phyloP scores from a whole-genome alignment of 768 basidiomycete genomes.

The Lenzites betulinus region DNA sequence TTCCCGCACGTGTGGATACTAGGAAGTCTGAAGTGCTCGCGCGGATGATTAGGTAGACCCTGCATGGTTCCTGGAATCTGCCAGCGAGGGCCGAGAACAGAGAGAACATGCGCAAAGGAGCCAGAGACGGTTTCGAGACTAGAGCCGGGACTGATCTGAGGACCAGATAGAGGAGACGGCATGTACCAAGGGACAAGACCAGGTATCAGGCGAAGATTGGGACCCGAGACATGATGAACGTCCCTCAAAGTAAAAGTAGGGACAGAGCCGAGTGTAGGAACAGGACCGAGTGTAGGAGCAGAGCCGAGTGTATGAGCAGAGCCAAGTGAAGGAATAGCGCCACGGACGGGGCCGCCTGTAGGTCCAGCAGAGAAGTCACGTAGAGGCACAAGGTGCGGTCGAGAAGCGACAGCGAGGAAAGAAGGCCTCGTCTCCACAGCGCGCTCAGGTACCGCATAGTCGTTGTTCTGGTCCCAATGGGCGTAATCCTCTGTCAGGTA shows the following conservation, averaged over 20 bases:
- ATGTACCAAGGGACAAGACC: not conserved
- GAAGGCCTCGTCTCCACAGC: no score
- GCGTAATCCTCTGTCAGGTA: not conserved
- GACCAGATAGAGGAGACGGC: not conserved
- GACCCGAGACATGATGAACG: not conserved
- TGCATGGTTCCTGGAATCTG: not conserved
- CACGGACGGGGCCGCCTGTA: not conserved
- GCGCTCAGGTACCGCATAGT: no score
- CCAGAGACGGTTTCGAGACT: not conserved
- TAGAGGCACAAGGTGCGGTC: not conserved
- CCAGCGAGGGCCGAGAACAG: not conserved
- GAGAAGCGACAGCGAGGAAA: not conserved
- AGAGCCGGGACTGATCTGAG: not conserved
- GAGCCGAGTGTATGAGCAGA: no score
- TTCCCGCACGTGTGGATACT: conserved; percentile 8
- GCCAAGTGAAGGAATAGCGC: no score
- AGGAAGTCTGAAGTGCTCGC: conserved; percentile 5
- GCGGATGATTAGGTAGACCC: not conserved
- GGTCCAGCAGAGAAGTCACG: not conserved
- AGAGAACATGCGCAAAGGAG: not conserved
- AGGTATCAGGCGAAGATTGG: not conserved
- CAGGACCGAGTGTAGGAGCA: no score
- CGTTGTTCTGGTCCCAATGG: not conserved
- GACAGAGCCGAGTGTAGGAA: not conserved
- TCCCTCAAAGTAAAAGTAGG: no score